These are phyloP conservation scores for Remersonia thermophila DNA, from an alignment of 2,329 filamentous ascomycete species.

Conservation along the genomic window DNA sequence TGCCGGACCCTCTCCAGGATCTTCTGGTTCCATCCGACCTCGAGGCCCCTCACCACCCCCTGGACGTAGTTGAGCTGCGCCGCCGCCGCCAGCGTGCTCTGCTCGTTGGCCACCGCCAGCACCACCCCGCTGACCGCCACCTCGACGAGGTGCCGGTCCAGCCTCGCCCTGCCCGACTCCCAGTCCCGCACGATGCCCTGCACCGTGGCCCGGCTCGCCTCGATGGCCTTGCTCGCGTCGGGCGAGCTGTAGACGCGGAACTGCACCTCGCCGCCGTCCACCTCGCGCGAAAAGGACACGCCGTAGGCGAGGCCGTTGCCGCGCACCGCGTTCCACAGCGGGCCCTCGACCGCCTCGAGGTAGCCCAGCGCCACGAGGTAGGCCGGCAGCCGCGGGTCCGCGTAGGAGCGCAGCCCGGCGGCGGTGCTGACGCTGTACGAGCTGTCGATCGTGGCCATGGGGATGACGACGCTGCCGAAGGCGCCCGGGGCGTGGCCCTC, in stretches of 20 bases:
- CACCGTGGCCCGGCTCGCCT: slow-evolving; percentile 63
- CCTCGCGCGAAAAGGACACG: slow-evolving; percentile 62
- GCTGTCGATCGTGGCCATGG: slow-evolving; percentile 85
- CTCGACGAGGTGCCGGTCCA: slow-evolving; percentile 76
- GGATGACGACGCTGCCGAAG: slow-evolving; percentile 64
- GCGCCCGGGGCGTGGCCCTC: slow-evolving; percentile 65
- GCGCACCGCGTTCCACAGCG: slow-evolving; percentile 85
- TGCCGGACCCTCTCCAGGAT: slow-evolving; percentile 65
- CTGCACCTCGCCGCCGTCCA: slow-evolving; percentile 68
- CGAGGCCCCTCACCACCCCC: slow-evolving; percentile 64
- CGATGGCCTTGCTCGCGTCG: slow-evolving; percentile 76
- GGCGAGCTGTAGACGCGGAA: slow-evolving; percentile 86
- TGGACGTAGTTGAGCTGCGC: slow-evolving; percentile 75
- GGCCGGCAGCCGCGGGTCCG: slow-evolving; percentile 67
- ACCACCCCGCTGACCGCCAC: slow-evolving; percentile 86
- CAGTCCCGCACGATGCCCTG: slow-evolving; percentile 48
- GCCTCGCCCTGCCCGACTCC: slow-evolving; percentile 48
- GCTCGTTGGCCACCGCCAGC: slow-evolving; percentile 73
- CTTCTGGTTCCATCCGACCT: slow-evolving; percentile 64
- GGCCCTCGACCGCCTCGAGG: slow-evolving; percentile 85
- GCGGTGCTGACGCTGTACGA: slow-evolving; percentile 73
- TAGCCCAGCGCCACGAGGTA: slow-evolving; percentile 83
- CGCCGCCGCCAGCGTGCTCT: slow-evolving; percentile 71
- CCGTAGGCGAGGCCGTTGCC: slow-evolving; percentile 92
- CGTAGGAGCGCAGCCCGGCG: slow-evolving; percentile 59